phyloP scores from a whole-genome alignment of 441 rosid genomes.

The Cnidoscolus chayamansa region DNA sequence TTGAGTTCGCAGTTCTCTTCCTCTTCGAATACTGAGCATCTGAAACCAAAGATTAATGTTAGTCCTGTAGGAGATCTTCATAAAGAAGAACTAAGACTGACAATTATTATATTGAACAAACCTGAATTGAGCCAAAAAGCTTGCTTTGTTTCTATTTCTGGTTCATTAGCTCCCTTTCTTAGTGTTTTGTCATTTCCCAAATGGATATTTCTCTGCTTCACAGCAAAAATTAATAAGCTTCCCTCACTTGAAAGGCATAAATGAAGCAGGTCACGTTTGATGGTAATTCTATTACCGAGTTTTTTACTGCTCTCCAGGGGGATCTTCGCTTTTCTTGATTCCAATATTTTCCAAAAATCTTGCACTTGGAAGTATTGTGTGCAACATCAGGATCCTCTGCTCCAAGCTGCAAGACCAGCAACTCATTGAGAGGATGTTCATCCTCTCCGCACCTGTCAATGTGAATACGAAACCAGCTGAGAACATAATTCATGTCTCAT shows the following conservation, averaged over 20 bases:
- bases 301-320: conserved; percentile 28
- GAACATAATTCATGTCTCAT: neutral
- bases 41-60: conserved; percentile 18
- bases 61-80: neutral
- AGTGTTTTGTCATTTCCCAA: conserved; percentile 21
- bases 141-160: conserved; percentile 30
- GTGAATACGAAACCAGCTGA: neutral
- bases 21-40: conserved; percentile 45
- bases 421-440: conserved; percentile 65
- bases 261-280: neutral
- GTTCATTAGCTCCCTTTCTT: conserved; percentile 23
- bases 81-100: neutral
- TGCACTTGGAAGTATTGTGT: conserved; percentile 37
- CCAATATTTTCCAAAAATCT: conserved; percentile 47
- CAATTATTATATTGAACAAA: conserved; percentile 8
- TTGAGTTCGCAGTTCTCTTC: conserved; percentile 33
- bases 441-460: conserved; percentile 64
- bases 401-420: conserved; percentile 56
- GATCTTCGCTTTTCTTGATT: conserved; percentile 38
- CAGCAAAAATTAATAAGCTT: conserved; percentile 9
- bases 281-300: conserved; percentile 29
- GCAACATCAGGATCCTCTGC: conserved; percentile 37
- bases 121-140: conserved; percentile 39
- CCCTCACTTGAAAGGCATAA: conserved; percentile 1
- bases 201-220: conserved; percentile 31